Conservation (phyloP, 176 grass and related monocot species). For the Hsuehochloa calcarea region DNA sequence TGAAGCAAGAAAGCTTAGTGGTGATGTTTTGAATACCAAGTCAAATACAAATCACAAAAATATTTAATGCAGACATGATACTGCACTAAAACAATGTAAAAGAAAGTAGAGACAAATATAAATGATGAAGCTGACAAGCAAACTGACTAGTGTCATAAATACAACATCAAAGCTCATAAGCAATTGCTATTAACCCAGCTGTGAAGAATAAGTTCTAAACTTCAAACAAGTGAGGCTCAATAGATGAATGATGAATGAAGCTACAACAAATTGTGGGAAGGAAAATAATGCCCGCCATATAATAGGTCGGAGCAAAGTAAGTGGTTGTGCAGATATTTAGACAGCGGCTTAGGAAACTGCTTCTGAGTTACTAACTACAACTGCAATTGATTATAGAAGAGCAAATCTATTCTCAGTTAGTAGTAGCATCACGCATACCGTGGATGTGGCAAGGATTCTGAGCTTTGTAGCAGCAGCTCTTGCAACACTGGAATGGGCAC, state of each 20-base stretch:
- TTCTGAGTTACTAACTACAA: not conserved
- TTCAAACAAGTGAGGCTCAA: too few species aligned
- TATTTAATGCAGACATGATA: not conserved
- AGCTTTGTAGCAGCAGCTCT: conserved; percentile 96
- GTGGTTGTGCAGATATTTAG: not conserved
- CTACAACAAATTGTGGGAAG: not conserved
- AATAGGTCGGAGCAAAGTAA: not conserved
- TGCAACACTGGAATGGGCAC: conserved; percentile 94
- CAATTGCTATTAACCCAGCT: not conserved
- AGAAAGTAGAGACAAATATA: not conserved
- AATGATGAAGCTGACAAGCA: conserved; percentile 2
- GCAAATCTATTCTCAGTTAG: not conserved
- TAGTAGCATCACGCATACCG: conserved; percentile 42
- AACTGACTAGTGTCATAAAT: not conserved
- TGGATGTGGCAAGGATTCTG: conserved; percentile 99
- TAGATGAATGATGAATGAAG: not conserved
- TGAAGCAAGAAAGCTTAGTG: conserved; percentile 28
- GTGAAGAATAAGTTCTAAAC: not conserved
- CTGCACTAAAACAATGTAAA: conserved; percentile 8
- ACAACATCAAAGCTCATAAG: not conserved
- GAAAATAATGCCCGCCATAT: not conserved
- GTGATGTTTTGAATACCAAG: not conserved
- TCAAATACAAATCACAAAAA: conserved; percentile 14
- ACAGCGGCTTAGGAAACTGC: not conserved
- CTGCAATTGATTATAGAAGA: not conserved